Base-by-base conservation (phyloP, 2,329 filamentous ascomycete species). In the Paecilomyces formosus region DNA sequence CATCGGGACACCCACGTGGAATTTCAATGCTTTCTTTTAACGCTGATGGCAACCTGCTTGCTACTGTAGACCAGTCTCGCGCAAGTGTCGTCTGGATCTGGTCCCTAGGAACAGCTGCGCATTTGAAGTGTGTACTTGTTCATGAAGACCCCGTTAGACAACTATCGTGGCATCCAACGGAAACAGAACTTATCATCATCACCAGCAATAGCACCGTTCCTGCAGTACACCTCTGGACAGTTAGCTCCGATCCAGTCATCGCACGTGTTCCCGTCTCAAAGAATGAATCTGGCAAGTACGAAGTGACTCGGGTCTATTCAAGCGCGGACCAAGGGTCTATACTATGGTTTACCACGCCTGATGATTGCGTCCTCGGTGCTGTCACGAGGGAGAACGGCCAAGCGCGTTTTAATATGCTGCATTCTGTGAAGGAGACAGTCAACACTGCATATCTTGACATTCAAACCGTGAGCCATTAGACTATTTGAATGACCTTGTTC, bases 61-160 rank as follows among this genome's bases (percentile, higher is more conserved):
- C 73, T 9, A 76, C 73, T 2, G 68, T 74, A 39, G 72, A 75
- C 57, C 71, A 74, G n/a, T 65, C 66, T 22, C 69, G 72, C 7
- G 72, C 76, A 13, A 76, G 77, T 57, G 74, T 78, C 18, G 69
- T 76, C 21, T 79, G 77, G 76, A 73, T 79, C 59, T 79, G 77
- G 76, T 70, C 71, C 4, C 54, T 77, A 54, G 65, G 70, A 33
- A 58, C 54, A 3, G 63, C 66, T 0, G 64, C 70, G 2, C 63
- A 57, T 6, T 63, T 76, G 8, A 56, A 66, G 6, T 74, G 75
- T n/a, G 69, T 68, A 4, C 59, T 79, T 1, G 72, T 78, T 18
- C 76, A 78, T 55, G 76, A 77, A 53, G 70, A 76, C 45, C 66
- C 69, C 3, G 70, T 78, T 30, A 71, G 71, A 56, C 71, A 77